Percentiles rank a stretch among this genome's conserved stretches.
phyloP scores from a whole-genome alignment of 345 rosid genomes.

The Ceriops zippeliana region DNA sequence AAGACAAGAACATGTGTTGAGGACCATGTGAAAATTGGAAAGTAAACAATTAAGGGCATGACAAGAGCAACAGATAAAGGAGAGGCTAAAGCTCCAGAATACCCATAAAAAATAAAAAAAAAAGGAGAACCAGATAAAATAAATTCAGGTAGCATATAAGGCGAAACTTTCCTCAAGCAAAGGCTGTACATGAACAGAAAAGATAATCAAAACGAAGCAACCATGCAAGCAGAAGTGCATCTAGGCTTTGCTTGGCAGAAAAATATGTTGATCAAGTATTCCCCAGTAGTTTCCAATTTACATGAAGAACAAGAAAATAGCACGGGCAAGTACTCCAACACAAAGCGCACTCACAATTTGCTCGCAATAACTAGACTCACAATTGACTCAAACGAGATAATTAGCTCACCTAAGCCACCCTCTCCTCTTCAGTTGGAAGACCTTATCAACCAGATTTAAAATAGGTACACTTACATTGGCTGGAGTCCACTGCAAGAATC shows the following conservation, averaged over 20 bases:
- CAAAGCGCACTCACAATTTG: background rate
- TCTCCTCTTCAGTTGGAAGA: slow-evolving; percentile 93
- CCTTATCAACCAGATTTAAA: slow-evolving; percentile 91
- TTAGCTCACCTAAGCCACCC: slow-evolving; percentile 89
- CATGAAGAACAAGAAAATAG: background rate
- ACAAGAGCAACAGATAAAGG: background rate
- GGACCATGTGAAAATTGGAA: background rate
- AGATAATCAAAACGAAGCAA: background rate
- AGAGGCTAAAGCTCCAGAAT: background rate
- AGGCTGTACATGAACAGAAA: background rate
- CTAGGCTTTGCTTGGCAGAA: background rate
- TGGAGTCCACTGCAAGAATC: slow-evolving; percentile 72
- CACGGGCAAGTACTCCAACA: background rate
- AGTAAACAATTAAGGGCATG: slow-evolving; percentile 4
- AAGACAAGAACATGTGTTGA: slow-evolving; percentile 10
- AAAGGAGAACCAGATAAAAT: slow-evolving; percentile 1
- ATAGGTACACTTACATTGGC: slow-evolving; percentile 94
- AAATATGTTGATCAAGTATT: background rate
- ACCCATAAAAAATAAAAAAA: background rate
- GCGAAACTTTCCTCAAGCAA: background rate
- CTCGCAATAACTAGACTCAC: background rate
- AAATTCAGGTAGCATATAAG: background rate
- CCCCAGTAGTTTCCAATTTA: background rate
- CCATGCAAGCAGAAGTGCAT: background rate
- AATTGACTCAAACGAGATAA: slow-evolving; percentile 10